Evolutionary conservation across 2,329 filamentous ascomycete genomes (phyloP).

Genomic region (Elsinoe necatrix): DNA sequence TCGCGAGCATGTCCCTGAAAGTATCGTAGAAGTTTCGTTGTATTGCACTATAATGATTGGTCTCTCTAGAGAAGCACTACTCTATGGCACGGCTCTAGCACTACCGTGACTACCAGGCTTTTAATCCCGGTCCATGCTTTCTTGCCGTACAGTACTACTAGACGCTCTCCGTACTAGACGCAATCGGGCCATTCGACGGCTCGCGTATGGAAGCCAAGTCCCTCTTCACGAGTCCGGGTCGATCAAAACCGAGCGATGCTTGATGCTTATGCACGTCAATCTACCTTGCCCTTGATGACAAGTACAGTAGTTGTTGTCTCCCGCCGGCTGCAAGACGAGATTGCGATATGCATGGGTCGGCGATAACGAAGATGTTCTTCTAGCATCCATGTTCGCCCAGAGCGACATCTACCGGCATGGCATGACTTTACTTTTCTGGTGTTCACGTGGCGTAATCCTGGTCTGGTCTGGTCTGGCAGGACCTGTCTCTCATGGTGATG

Average conservation of each 20-base stretch:
- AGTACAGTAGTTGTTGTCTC: too few species aligned
- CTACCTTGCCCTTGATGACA: slow-evolving; percentile 3
- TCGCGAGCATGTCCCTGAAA: background rate
- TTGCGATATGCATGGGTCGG: slow-evolving; percentile 5
- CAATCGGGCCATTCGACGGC: background rate
- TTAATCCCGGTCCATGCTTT: background rate
- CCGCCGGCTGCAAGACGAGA: background rate
- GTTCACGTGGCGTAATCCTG: background rate
- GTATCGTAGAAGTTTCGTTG: background rate
- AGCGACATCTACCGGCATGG: background rate
- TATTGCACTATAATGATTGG: background rate
- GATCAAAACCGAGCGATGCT: slow-evolving; percentile 10
- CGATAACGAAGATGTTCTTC: background rate
- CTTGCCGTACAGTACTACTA: background rate
- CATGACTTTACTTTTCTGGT: slow-evolving; percentile 1
- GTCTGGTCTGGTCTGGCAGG: background rate
- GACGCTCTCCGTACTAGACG: background rate
- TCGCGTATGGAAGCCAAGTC: background rate
- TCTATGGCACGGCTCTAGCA: background rate
- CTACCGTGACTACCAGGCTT: background rate
- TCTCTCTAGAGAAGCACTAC: background rate
- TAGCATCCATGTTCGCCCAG: background rate
- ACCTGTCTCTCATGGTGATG: background rate
- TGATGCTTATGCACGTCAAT: slow-evolving; percentile 13
- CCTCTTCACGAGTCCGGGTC: background rate